phyloP scores from a whole-genome alignment of 768 basidiomycete genomes.

The Russula compacta region DNA sequence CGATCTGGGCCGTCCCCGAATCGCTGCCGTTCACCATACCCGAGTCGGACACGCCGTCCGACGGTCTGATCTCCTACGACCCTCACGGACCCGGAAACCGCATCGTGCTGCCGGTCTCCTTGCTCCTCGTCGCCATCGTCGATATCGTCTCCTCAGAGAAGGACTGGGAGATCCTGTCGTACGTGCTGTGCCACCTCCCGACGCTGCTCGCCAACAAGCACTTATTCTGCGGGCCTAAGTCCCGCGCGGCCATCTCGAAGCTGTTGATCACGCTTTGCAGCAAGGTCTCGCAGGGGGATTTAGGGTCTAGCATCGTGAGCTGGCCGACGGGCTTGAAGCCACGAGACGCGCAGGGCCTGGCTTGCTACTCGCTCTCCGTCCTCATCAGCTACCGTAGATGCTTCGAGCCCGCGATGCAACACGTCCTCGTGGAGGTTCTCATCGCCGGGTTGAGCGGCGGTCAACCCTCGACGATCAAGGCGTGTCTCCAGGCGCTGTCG shows the following conservation, averaged over 20 bases:
- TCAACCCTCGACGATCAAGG: conserved; percentile 70
- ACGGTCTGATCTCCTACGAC: conserved; percentile 59
- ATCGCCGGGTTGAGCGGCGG: conserved; percentile 61
- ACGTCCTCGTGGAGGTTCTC: conserved; percentile 66
- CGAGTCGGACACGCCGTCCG: conserved; percentile 55
- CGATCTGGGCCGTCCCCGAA: conserved; percentile 68
- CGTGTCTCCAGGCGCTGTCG: conserved; percentile 82
- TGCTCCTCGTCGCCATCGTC: conserved; percentile 56
- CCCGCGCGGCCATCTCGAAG: conserved; percentile 49
- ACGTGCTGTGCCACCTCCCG: conserved; percentile 85
- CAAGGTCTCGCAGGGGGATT: conserved; percentile 47
- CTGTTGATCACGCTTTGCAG: conserved; percentile 62
- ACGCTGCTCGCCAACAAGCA: conserved; percentile 92
- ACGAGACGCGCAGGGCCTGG: conserved; percentile 80
- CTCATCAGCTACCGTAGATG: conserved; percentile 78
- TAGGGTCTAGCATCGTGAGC: conserved; percentile 46
- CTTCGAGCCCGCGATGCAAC: conserved; percentile 58
- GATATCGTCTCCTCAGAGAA: conserved; percentile 62
- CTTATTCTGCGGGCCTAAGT: conserved; percentile 85
- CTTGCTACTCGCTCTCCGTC: conserved; percentile 80
- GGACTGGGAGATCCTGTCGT: conserved; percentile 91
- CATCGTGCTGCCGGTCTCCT: conserved; percentile 61
- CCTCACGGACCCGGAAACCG: conserved; percentile 35
- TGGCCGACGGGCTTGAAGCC: conserved; percentile 57
- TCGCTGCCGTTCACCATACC: conserved; percentile 43